Percentiles rank a stretch among this genome's conserved stretches.
phyloP scores from a whole-genome alignment of 2,329 filamentous ascomycete species.

The Aureobasidium sp. region DNA sequence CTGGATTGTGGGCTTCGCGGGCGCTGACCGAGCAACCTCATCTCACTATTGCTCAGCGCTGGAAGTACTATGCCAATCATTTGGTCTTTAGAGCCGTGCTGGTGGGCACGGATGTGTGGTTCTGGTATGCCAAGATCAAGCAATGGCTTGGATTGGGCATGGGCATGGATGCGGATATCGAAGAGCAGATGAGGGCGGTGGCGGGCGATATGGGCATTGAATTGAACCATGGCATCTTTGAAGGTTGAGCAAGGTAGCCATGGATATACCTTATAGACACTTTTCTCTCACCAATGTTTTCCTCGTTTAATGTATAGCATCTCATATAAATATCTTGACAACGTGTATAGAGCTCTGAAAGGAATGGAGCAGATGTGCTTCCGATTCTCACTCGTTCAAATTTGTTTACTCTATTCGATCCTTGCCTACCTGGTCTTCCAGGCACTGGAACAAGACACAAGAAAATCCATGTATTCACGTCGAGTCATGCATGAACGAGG shows the following conservation, averaged over 20 bases:
- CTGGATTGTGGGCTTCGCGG: conserved; percentile 79
- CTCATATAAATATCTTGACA: too few species aligned
- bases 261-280: not conserved
- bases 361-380: too few species aligned
- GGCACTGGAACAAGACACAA: not conserved
- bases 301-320: not conserved
- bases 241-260: conserved; percentile 50
- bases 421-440: too few species aligned
- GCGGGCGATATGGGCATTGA: conserved; percentile 77
- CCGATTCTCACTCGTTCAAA: not conserved
- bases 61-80: conserved; percentile 67
- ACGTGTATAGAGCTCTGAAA: not conserved
- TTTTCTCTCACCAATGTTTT: not conserved
- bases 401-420: not conserved
- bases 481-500: not conserved
- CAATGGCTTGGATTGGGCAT: conserved; percentile 70
- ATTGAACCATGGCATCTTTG: conserved; percentile 80
- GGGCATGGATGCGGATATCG: conserved; percentile 92
- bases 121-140: conserved; percentile 70
- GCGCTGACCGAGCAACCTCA: conserved; percentile 71
- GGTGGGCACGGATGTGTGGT: conserved; percentile 68
- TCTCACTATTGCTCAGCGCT: conserved; percentile 54
- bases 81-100: conserved; percentile 75
- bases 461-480: not conserved
- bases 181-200: conserved; percentile 77